These are phyloP conservation scores for Penicillium brasilianum DNA, from an alignment of 2,329 filamentous ascomycete species.

Conservation along the genomic window DNA sequence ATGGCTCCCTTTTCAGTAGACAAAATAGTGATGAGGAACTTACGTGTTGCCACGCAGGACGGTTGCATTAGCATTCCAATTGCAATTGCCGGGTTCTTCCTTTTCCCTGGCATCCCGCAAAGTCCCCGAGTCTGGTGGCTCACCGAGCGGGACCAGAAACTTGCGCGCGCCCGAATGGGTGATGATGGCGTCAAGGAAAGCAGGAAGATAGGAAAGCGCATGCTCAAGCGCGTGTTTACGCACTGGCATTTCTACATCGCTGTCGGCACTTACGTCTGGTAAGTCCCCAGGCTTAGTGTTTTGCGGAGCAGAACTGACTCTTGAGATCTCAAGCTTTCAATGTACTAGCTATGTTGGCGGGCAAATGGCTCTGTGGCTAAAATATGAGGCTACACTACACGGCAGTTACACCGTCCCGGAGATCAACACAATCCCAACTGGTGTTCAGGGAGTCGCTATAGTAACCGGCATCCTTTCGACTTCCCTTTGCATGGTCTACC, in stretches of 20 bases:
- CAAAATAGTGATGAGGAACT: not conserved
- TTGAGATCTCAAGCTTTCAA: conserved; percentile 26
- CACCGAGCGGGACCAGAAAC: conserved; percentile 32
- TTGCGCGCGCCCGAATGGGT: conserved; percentile 28
- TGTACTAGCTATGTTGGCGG: conserved; percentile 65
- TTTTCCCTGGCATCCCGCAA: conserved; percentile 42
- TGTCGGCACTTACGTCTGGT: conserved; percentile 33
- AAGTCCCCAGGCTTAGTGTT: conserved; percentile 7
- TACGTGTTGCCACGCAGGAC: conserved; percentile 22
- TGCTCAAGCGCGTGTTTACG: conserved; percentile 33
- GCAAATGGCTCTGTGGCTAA: conserved; percentile 58
- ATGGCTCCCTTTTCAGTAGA: not conserved
- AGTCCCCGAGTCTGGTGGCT: conserved; percentile 40
- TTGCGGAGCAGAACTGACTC: not conserved
- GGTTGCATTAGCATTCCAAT: conserved; percentile 48
- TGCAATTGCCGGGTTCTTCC: conserved; percentile 48
- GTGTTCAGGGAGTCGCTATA: conserved; percentile 57
- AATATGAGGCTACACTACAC: conserved; percentile 46
- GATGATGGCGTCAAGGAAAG: conserved; percentile 28
- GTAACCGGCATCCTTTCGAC: conserved; percentile 38
- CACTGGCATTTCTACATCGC: conserved; percentile 42
- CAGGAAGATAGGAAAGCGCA: conserved; percentile 27
- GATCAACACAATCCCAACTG: conserved; percentile 59
- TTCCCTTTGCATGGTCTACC: conserved; percentile 42
- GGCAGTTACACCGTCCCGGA: conserved; percentile 52